Base-by-base conservation (phyloP, 768 basidiomycete genomes). In the Lentinula aciculospora region DNA sequence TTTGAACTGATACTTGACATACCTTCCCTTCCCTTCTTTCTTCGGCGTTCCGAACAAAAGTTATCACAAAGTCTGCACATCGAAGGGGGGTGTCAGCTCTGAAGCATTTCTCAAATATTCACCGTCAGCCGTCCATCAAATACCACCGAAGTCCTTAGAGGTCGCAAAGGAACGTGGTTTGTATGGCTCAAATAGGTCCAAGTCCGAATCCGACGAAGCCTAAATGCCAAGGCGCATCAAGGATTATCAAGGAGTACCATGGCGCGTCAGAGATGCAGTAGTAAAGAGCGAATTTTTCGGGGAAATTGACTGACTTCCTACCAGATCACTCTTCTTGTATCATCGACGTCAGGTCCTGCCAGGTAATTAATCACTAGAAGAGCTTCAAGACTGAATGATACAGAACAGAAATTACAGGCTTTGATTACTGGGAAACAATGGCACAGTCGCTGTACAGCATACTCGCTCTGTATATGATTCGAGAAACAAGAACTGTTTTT, bases 241-340 rank as follows among this genome's bases (percentile, higher is more conserved):
- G 21, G n/a, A n/a, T n/a, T n/a, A n/a, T n/a, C n/a, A n/a, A 23
- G 23, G 3, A 19, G 0, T 5, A 19, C 21, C 10, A 19, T 44
- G 25, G 13, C n/a, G 46, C 46, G 25, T 27, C 46, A 27, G n/a
- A 47, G 29, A 47, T 7, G 29, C 13, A n/a, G 46, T 27, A 29
- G 15, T 28, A 47, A 28, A 47, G 12, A 47, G 46, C 46, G 46
- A 47, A 29, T 29, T 5, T 15, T 47, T 28, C 46, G 46, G 46
- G 40, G 46, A 47, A 45, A 21, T 29, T 47, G 27, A 27, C 4
- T 4, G 25, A 27, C 34, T 53, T 51, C 31, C 23, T 21, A 40
- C 36, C 28, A 17, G 34, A 53, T 53, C 51, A 53, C 51, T 39
- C 51, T 53, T 53, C 51, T 53, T 36, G 51, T 19, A 37, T 37